Conservation (phyloP, 192 early-diverging fungal species). For the Diversispora eburnea region DNA sequence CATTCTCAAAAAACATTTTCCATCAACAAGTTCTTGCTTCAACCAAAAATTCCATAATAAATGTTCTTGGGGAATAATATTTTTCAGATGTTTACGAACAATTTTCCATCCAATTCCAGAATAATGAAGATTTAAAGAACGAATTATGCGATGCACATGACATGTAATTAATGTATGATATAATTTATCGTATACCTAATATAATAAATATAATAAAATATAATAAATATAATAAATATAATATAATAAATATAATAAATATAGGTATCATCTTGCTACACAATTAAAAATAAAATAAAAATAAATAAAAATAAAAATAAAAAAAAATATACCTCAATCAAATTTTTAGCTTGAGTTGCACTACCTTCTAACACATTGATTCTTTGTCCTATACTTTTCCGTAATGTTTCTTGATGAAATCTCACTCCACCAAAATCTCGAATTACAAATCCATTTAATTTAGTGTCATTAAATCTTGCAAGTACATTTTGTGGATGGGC, state of each 20-base stretch:
- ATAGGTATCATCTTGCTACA: too few relatives aligned
- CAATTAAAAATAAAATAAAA: too few relatives aligned
- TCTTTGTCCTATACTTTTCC: slow-evolving; percentile 39
- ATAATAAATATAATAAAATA: slow-evolving; percentile 19
- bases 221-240: too few relatives aligned
- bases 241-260: too few relatives aligned
- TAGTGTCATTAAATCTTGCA: slow-evolving; percentile 47
- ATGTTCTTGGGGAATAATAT: slow-evolving; percentile 44
- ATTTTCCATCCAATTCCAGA: slow-evolving; percentile 56
- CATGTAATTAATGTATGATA: slow-evolving; percentile 62
- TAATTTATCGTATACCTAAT: slow-evolving; percentile 51
- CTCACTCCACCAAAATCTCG: slow-evolving; percentile 71
- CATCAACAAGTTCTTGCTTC: slow-evolving; percentile 38
- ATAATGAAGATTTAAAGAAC: slow-evolving; percentile 57
- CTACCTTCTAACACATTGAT: slow-evolving; percentile 55
- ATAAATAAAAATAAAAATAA: too few relatives aligned
- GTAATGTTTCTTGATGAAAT: slow-evolving; percentile 52
- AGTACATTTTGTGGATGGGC: slow-evolving; percentile 62
- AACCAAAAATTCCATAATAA: slow-evolving; percentile 48
- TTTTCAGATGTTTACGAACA: slow-evolving; percentile 46
- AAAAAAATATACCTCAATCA: slow-evolving; percentile 22
- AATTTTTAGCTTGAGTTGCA: slow-evolving; percentile 47
- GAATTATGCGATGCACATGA: slow-evolving; percentile 58
- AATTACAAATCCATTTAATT: slow-evolving; percentile 55
- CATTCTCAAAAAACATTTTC: slow-evolving; percentile 65